These are phyloP conservation scores for Allium fistulosum DNA, from an alignment of 106 monocot genomes.

Conservation along the genomic window DNA sequence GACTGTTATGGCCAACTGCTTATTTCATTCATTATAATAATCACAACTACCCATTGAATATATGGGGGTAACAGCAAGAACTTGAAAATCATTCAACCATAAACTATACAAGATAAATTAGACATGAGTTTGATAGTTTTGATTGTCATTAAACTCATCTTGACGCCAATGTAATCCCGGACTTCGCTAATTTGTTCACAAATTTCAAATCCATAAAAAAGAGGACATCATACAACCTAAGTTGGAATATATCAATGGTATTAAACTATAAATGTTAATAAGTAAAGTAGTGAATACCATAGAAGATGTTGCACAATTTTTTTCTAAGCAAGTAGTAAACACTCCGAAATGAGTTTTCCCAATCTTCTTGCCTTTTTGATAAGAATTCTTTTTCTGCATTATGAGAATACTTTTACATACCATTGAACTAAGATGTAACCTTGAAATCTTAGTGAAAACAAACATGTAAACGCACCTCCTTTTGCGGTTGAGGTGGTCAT, in stretches of 20 bases:
- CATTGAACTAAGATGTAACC: neutral
- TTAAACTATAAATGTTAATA: neutral
- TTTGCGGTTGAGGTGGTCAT: slow-evolving; percentile 42
- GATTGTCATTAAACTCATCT: neutral
- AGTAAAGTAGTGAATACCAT: slow-evolving; percentile 41
- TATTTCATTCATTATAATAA: neutral
- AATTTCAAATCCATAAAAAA: neutral
- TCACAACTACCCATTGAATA: neutral
- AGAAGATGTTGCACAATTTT: slow-evolving; percentile 61
- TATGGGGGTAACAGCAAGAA: neutral
- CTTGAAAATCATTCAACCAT: neutral
- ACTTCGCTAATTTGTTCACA: too few relatives aligned
- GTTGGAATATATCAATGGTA: neutral
- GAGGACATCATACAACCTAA: neutral
- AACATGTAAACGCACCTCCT: slow-evolving; percentile 40
- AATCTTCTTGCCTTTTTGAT: slow-evolving; percentile 52
- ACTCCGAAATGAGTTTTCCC: slow-evolving; percentile 86
- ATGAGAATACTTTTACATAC: neutral
- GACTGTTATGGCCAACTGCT: too few relatives aligned
- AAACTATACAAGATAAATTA: neutral
- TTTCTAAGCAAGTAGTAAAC: slow-evolving; percentile 81
- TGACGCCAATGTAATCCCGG: neutral
- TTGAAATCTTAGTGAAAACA: neutral
- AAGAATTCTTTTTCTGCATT: slow-evolving; percentile 61
- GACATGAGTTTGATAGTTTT: neutral